phyloP scores from a whole-genome alignment of 345 rosid genomes.

The Pistacia integerrima region DNA sequence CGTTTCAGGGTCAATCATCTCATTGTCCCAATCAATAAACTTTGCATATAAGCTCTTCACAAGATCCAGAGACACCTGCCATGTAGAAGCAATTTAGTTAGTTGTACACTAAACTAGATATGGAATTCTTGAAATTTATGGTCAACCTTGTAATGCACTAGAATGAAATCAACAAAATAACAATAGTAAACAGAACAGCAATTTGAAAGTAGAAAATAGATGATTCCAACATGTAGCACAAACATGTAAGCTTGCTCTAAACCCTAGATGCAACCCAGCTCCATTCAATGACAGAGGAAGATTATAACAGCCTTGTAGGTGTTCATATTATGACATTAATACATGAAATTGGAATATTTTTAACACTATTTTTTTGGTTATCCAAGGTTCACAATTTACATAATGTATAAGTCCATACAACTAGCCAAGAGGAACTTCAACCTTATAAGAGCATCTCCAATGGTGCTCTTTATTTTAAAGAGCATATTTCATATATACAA shows the following conservation, averaged over 20 bases:
- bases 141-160: neutral
- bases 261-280: neutral
- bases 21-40: constrained; percentile 87
- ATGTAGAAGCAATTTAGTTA: constrained; percentile 15
- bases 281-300: neutral
- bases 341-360: constrained; percentile 10
- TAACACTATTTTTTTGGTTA: neutral
- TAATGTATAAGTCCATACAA: neutral
- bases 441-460: neutral
- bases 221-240: neutral
- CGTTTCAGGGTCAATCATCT: constrained; percentile 89
- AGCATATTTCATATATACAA: too few relatives aligned
- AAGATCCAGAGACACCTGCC: constrained; percentile 93
- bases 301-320: neutral
- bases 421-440: neutral
- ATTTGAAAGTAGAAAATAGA: constrained; percentile 11
- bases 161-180: neutral
- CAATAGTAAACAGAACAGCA: neutral
- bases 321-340: neutral
- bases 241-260: neutral
- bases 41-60: constrained; percentile 95
- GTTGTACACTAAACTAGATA: neutral
- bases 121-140: neutral
- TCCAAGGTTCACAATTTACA: neutral
- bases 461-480: too few relatives aligned